Conservation (phyloP, 352 stramenopile species). For the Phytophthora sansomeana region DNA sequence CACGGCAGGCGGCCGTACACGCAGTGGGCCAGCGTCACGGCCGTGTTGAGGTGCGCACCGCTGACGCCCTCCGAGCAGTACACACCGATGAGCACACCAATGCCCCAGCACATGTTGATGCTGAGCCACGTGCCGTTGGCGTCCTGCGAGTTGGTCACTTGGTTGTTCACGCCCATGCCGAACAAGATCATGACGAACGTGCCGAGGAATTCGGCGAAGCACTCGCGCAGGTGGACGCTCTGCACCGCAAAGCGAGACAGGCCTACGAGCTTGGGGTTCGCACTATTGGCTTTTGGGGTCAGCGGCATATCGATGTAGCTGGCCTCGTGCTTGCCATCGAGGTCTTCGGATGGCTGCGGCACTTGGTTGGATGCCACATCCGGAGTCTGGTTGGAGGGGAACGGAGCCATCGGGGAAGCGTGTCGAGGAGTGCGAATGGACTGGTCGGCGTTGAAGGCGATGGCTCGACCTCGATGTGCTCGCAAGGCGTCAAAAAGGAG, state of each 20-base stretch:
- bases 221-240: conserved; percentile 46
- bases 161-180: conserved; percentile 63
- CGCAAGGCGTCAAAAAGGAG: conserved; percentile 21
- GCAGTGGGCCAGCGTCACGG: too few species aligned
- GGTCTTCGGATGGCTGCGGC: conserved; percentile 22
- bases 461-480: conserved; percentile 16
- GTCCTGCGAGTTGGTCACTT: too few species aligned
- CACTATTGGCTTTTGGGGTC: conserved; percentile 35
- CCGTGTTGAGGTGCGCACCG: too few species aligned
- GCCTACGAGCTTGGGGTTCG: conserved; percentile 52
- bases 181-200: conserved; percentile 63
- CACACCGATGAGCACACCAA: too few species aligned
- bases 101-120: too few species aligned
- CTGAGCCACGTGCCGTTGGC: too few species aligned
- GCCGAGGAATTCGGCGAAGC: conserved; percentile 55
- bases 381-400: conserved; percentile 26
- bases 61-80: too few species aligned
- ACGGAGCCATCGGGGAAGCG: conserved; percentile 19
- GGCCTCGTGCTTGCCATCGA: conserved; percentile 34
- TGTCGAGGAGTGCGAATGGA: too few species aligned
- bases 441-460: conserved; percentile 1
- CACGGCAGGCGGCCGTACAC: too few species aligned
- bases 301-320: conserved; percentile 28
- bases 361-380: conserved; percentile 18
- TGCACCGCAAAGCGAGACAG: conserved; percentile 40